These are phyloP conservation scores for Lachnellula cervina DNA, from an alignment of 2,329 filamentous ascomycete species.

Conservation along the genomic window DNA sequence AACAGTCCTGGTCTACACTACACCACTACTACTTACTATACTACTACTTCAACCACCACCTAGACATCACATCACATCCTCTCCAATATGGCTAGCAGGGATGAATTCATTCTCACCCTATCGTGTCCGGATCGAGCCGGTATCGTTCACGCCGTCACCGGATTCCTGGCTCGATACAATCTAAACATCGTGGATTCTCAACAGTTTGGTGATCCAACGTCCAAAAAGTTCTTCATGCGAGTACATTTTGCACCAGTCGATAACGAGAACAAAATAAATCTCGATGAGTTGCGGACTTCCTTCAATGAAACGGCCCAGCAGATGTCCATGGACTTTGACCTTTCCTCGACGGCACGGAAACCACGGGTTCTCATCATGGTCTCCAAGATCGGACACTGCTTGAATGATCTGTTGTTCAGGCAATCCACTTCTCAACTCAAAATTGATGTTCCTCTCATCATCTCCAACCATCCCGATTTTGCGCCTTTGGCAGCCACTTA, in stretches of 20 bases:
- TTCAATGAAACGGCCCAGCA: conserved; percentile 58
- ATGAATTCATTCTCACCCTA: conserved; percentile 61
- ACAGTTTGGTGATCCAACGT: conserved; percentile 73
- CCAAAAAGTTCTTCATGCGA: conserved; percentile 80
- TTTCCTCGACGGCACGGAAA: conserved; percentile 64
- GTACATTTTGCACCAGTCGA: conserved; percentile 68
- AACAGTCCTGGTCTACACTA: no score
- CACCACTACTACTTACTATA: no score
- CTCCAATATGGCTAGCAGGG: conserved; percentile 43
- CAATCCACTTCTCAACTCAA: conserved; percentile 65
- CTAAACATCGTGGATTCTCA: conserved; percentile 82
- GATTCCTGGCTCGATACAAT: conserved; percentile 65
- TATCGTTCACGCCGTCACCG: conserved; percentile 80
- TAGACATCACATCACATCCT: no score
- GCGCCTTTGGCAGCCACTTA: conserved; percentile 64
- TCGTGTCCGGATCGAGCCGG: conserved; percentile 81
- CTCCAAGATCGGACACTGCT: conserved; percentile 80
- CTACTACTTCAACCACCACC: no score
- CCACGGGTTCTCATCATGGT: conserved; percentile 82
- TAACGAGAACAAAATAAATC: conserved; percentile 36
- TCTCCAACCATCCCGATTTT: conserved; percentile 79
- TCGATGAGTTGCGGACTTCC: conserved; percentile 46
- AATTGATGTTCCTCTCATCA: conserved; percentile 71
- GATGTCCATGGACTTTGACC: conserved; percentile 66
- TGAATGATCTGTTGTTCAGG: conserved; percentile 80